A percentile compares a stretch with the other conserved stretches of the same genome.
Evolutionary conservation across 2,329 filamentous ascomycete species (phyloP).

Genomic region (Penicillium sp.): DNA sequence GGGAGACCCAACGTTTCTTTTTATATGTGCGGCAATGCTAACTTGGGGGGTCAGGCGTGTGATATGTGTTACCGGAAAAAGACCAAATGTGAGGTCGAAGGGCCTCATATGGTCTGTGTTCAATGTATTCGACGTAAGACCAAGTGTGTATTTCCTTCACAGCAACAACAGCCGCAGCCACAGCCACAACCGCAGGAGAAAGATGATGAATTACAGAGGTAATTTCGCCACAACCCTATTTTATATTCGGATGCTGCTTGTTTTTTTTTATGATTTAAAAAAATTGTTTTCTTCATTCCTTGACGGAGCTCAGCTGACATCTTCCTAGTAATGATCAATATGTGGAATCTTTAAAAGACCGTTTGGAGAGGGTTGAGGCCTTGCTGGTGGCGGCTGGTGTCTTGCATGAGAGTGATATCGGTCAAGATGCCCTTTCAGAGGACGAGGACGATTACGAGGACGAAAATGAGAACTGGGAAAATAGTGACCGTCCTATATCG

Average conservation of each 20-base stretch:
- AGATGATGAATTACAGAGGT: conserved; percentile 87
- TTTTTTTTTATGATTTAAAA: background rate
- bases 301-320: background rate
- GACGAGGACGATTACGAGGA: conserved; percentile 15
- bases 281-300: background rate
- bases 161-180: conserved; percentile 55
- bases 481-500: conserved; percentile 4
- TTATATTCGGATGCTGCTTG: background rate
- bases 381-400: conserved; percentile 79
- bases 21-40: background rate
- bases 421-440: conserved; percentile 32
- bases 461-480: background rate
- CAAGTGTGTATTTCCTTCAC: conserved; percentile 76
- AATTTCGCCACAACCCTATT: conserved; percentile 18
- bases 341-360: conserved; percentile 88
- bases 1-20: background rate
- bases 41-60: conserved; percentile 62
- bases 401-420: conserved; percentile 74
- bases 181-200: conserved; percentile 60
- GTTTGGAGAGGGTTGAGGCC: conserved; percentile 86
- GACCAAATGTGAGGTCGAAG: conserved; percentile 92
- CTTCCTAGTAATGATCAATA: conserved; percentile 67
- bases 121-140: conserved; percentile 95
- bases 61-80: conserved; percentile 86
- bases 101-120: conserved; percentile 68